Percentiles rank a stretch among this genome's conserved stretches.
Conservation (phyloP, 371 early-diverging fungal species). For the Haplosporangium sp. region DNA sequence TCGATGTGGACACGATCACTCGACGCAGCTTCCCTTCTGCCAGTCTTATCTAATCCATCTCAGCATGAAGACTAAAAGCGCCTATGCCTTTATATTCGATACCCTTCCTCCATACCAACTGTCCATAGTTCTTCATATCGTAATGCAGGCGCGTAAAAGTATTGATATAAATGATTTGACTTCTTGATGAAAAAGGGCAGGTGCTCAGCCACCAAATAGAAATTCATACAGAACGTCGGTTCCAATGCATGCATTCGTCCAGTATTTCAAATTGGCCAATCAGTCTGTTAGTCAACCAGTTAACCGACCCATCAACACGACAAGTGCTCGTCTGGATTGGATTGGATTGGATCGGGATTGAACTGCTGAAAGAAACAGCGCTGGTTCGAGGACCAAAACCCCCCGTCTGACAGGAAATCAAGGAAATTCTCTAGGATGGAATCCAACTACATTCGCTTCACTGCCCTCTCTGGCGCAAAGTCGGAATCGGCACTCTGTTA, state of each 20-base stretch:
- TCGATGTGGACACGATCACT: slow-evolving; percentile 64
- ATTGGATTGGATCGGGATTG: no score
- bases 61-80: neutral
- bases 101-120: neutral
- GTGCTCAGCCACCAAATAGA: neutral
- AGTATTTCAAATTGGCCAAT: neutral
- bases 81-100: neutral
- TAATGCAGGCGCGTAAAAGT: neutral
- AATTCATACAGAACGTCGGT: neutral
- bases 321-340: no score
- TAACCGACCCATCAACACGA: no score
- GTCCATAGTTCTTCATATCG: neutral
- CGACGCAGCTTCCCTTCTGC: slow-evolving; percentile 70
- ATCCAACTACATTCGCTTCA: slow-evolving; percentile 68
- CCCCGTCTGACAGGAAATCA: neutral
- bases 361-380: no score
- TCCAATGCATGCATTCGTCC: neutral
- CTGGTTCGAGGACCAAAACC: no score
- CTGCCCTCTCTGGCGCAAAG: slow-evolving; percentile 85
- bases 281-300: no score
- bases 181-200: neutral
- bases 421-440: slow-evolving; percentile 21
- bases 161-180: no score
- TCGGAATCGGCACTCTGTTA: slow-evolving; percentile 90
- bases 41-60: slow-evolving; percentile 55